Conservation (phyloP, 2,329 filamentous ascomycete genomes). For the Xylaria hypoxylon region DNA sequence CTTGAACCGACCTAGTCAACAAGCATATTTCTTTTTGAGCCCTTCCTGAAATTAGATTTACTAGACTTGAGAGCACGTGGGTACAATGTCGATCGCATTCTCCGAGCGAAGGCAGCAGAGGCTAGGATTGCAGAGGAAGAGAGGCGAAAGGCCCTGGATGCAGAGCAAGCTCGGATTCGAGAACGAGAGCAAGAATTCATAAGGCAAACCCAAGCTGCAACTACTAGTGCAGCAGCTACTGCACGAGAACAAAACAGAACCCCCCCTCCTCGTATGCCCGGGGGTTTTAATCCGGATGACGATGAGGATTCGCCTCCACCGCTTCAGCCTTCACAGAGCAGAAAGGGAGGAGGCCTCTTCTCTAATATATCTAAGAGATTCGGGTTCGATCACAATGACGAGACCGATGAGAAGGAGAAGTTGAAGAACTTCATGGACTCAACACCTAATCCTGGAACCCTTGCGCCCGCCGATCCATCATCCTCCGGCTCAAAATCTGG, state of each 20-base stretch:
- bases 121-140: conserved; percentile 87
- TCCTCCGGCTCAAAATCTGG: conserved; percentile 40
- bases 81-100: conserved; percentile 95
- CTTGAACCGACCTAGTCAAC: conserved; percentile 83
- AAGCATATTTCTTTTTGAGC: conserved; percentile 92
- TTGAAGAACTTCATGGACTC: conserved; percentile 60
- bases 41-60: conserved; percentile 86
- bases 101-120: conserved; percentile 88
- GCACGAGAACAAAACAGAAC: conserved; percentile 56
- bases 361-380: conserved; percentile 75
- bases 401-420: conserved; percentile 58
- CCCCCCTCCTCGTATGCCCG: conserved; percentile 73
- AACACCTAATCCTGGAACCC: conserved; percentile 38
- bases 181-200: conserved; percentile 63
- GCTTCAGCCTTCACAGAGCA: conserved; percentile 55
- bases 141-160: conserved; percentile 77
- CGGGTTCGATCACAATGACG: conserved; percentile 69
- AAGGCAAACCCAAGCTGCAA: conserved; percentile 58
- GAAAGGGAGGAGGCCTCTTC: conserved; percentile 70
- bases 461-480: conserved; percentile 40
- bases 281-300: conserved; percentile 66
- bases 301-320: conserved; percentile 44
- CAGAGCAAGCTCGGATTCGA: conserved; percentile 76
- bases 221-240: conserved; percentile 47
- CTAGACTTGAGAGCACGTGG: conserved; percentile 85